Evolutionary conservation across 805 yeast genomes (phyloP).

Genomic region (Metschnikowia sp.): DNA sequence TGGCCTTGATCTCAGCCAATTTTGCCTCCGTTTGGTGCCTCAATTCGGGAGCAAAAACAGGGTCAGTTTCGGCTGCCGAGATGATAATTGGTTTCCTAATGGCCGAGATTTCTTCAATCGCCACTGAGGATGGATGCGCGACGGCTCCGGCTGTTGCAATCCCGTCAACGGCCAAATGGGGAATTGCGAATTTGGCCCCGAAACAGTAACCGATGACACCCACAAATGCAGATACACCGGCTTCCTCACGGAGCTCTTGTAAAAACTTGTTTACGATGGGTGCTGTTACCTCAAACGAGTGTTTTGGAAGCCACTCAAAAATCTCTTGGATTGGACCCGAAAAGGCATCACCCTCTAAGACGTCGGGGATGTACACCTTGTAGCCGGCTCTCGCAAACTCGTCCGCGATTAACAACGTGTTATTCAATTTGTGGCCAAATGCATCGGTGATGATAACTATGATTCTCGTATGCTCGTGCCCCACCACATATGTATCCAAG

Average conservation of each 20-base stretch:
- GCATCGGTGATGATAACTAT: slow-evolving; percentile 69
- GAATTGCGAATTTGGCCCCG: slow-evolving; percentile 71
- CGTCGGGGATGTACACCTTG: slow-evolving; percentile 73
- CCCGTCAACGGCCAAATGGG: slow-evolving; percentile 44
- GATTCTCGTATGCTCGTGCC: slow-evolving; percentile 37
- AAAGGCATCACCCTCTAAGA: slow-evolving; percentile 50
- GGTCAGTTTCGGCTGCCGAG: slow-evolving; percentile 75
- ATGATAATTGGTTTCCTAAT: slow-evolving; percentile 64
- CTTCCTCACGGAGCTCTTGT: slow-evolving; percentile 38
- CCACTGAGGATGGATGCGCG: slow-evolving; percentile 83
- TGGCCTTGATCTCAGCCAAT: slow-evolving; percentile 45
- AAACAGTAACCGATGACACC: slow-evolving; percentile 76
- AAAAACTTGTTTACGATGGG: slow-evolving; percentile 52
- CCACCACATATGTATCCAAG: slow-evolving; percentile 34
- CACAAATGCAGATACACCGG: slow-evolving; percentile 42
- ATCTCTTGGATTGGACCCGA: slow-evolving; percentile 13
- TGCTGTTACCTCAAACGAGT: slow-evolving; percentile 44
- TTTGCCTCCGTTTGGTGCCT: slow-evolving; percentile 60
- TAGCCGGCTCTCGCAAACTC: slow-evolving; percentile 59
- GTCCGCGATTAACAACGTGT: slow-evolving; percentile 63
- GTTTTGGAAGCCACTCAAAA: slow-evolving; percentile 51
- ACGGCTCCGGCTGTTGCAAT: slow-evolving; percentile 61
- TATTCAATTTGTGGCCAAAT: slow-evolving; percentile 57
- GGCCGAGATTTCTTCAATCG: slow-evolving; percentile 59
- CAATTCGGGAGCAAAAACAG: slow-evolving; percentile 57